A percentile compares a stretch with the other conserved stretches of the same genome.
These are phyloP conservation scores for Fomitopsis palustris DNA, from an alignment of 1,284 basidiomycete species.

Conservation along the genomic window DNA sequence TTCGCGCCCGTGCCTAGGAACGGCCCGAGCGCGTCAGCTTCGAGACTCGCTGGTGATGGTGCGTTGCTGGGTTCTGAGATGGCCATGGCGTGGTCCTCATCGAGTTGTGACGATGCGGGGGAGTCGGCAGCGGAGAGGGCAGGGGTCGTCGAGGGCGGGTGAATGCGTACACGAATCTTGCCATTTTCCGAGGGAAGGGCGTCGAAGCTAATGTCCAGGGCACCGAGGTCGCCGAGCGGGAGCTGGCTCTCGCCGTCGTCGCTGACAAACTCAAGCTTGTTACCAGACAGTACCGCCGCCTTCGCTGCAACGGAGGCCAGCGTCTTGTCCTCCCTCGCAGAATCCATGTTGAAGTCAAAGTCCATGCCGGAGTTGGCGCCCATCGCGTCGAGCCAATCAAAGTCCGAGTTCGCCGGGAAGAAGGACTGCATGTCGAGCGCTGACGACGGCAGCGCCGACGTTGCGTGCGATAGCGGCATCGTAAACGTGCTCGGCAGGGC, in stretches of 20 bases:
- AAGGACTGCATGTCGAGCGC: conserved; percentile 45
- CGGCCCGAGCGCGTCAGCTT: conserved; percentile 39
- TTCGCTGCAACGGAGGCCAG: conserved; percentile 22
- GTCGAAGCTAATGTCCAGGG: conserved; percentile 71
- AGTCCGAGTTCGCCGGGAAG: conserved; percentile 35
- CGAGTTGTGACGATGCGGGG: conserved; percentile 26
- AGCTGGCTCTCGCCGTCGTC: conserved; percentile 46
- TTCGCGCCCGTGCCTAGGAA: conserved; percentile 49
- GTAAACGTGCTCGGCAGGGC: conserved; percentile 52
- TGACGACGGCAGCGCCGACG: conserved; percentile 37
- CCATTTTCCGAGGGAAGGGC: conserved; percentile 58
- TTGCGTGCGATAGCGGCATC: conserved; percentile 38
- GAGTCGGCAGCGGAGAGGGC: conserved; percentile 28
- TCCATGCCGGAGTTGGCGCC: conserved; percentile 44
- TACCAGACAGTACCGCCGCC: conserved; percentile 11
- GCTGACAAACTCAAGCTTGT: conserved; percentile 52
- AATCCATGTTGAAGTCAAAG: conserved; percentile 47
- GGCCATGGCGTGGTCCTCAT: conserved; percentile 30
- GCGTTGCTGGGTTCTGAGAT: conserved; percentile 20
- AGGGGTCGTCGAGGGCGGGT: conserved; percentile 47
- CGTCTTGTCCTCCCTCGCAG: conserved; percentile 25
- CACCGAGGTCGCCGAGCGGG: conserved; percentile 38
- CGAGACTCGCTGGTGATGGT: conserved; percentile 12
- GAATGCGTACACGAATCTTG: conserved; percentile 70
- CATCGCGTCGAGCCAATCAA: conserved; percentile 46